Evolutionary conservation across 2,329 filamentous ascomycete genomes (phyloP).

Genomic region (Fusarium concolor): DNA sequence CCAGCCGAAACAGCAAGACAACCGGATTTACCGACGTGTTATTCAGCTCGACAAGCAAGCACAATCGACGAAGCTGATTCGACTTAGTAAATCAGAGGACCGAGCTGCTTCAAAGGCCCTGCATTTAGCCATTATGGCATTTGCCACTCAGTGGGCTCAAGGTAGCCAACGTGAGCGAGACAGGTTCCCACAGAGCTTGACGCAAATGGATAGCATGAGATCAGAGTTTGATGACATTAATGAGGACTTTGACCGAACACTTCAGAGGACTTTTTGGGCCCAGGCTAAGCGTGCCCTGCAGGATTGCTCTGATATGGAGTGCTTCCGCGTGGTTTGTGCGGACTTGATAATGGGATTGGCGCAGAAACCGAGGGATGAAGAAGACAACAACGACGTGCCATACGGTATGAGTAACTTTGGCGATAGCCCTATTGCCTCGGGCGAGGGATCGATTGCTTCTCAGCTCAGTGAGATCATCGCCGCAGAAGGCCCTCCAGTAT

Average conservation of each 20-base stretch:
- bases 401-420: conserved; percentile 34
- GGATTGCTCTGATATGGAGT: conserved; percentile 54
- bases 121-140: conserved; percentile 63
- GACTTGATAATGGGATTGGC: conserved; percentile 56
- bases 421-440: conserved; percentile 36
- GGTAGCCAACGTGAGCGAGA: conserved; percentile 46
- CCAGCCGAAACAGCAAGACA: conserved; percentile 49
- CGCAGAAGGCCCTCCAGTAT: conserved; percentile 46
- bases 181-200: conserved; percentile 39
- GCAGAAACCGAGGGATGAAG: conserved; percentile 50
- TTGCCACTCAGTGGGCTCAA: conserved; percentile 61
- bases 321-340: conserved; percentile 55
- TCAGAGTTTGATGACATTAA: conserved; percentile 44
- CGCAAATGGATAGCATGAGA: conserved; percentile 41
- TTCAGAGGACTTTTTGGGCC: conserved; percentile 55
- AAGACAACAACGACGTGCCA: conserved; percentile 33
- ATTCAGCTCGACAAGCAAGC: conserved; percentile 60
- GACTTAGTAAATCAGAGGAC: conserved; percentile 56
- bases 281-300: conserved; percentile 53
- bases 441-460: conserved; percentile 44
- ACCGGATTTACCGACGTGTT: conserved; percentile 63
- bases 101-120: conserved; percentile 59
- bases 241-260: conserved; percentile 54
- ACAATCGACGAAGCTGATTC: conserved; percentile 54
- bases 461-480: conserved; percentile 50